Conservation (phyloP, 495 filamentous ascomycete species). For the Hyaloscypha variabilis region DNA sequence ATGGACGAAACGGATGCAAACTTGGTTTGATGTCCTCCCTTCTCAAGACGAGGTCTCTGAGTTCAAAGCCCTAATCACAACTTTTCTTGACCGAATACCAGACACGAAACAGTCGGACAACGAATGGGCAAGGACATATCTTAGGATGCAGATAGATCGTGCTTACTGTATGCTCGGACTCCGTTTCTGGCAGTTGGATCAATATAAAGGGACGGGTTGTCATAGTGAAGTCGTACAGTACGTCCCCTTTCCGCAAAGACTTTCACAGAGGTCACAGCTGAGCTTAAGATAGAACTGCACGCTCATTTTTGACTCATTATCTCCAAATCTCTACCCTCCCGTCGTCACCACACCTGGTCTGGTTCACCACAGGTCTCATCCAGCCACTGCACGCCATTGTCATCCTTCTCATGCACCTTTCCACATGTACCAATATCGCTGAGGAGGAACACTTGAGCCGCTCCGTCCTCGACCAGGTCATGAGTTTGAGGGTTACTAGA, state of each 20-base stretch:
- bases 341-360: background rate
- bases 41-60: constrained; percentile 1
- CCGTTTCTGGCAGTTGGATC: constrained; percentile 16
- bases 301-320: constrained; percentile 7
- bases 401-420: constrained; percentile 14
- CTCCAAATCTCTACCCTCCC: constrained; percentile 5
- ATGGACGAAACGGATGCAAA: constrained; percentile 10
- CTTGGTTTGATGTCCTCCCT: constrained; percentile 8
- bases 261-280: background rate
- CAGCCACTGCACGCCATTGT: constrained; percentile 13
- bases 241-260: background rate
- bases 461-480: constrained; percentile 1
- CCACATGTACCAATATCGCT: constrained; percentile 5
- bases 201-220: constrained; percentile 12
- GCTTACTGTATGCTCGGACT: constrained; percentile 19
- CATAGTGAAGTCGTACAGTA: constrained; percentile 14
- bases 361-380: constrained; percentile 13
- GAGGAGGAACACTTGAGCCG: constrained; percentile 3
- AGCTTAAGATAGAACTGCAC: background rate
- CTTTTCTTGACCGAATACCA: background rate
- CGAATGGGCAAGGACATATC: constrained; percentile 9
- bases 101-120: background rate
- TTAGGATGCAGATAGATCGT: constrained; percentile 17
- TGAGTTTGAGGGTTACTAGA: constrained; percentile 4
- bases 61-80: constrained; percentile 1